Conservation (phyloP, 2,329 filamentous ascomycete genomes). For the Leptographium radiaticola region DNA sequence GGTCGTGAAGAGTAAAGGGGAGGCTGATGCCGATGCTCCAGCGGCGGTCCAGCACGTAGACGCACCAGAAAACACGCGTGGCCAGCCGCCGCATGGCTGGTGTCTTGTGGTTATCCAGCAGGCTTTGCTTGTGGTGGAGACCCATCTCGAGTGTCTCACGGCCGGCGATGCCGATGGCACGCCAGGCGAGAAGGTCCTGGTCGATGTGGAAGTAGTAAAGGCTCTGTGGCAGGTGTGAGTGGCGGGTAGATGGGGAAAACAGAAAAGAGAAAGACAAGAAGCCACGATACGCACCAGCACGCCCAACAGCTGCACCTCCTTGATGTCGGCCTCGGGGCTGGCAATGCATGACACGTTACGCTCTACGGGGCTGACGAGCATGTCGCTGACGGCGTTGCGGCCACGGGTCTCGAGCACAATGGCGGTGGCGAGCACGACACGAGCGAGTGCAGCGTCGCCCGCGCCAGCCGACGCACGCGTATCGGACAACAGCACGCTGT, state of each 20-base stretch:
- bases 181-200: slow-evolving; percentile 35
- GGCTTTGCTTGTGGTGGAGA: slow-evolving; percentile 29
- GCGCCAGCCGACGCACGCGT: slow-evolving; percentile 8
- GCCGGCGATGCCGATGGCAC: slow-evolving; percentile 31
- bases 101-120: slow-evolving; percentile 21
- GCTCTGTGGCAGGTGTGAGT: background rate
- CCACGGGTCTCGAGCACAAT: slow-evolving; percentile 21
- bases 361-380: slow-evolving; percentile 16
- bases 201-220: slow-evolving; percentile 32
- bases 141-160: slow-evolving; percentile 32
- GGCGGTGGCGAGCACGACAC: slow-evolving; percentile 20
- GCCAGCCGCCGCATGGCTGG: slow-evolving; percentile 14
- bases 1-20: slow-evolving; percentile 30
- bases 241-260: background rate
- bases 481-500: background rate
- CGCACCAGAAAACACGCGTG: slow-evolving; percentile 31
- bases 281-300: background rate
- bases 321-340: background rate
- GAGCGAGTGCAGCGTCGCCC: slow-evolving; percentile 19
- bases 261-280: background rate
- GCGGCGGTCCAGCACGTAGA: slow-evolving; percentile 34
- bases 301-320: background rate
- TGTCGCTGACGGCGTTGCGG: slow-evolving; percentile 16
- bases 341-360: slow-evolving; percentile 16
- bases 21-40: slow-evolving; percentile 38